Evolutionary conservation across 2,329 filamentous ascomycete species (phyloP).

Genomic region (Ascochyta viciae-villosae): DNA sequence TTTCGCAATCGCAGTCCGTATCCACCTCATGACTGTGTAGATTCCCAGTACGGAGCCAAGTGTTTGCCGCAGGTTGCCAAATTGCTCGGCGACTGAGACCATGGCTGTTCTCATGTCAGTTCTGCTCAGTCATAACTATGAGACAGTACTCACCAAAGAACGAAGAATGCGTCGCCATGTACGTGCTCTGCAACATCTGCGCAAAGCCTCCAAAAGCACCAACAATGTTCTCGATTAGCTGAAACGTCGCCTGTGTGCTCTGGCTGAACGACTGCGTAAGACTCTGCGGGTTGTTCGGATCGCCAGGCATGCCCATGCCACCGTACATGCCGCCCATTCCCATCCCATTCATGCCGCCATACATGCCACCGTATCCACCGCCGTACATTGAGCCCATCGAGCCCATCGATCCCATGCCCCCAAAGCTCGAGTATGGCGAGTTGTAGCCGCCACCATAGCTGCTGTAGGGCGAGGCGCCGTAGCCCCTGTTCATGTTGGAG

Average conservation of each 20-base stretch:
- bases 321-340: conserved; percentile 56
- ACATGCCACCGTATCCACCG: conserved; percentile 55
- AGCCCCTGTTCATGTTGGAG: conserved; percentile 67
- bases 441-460: conserved; percentile 56
- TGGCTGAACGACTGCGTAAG: conserved; percentile 95
- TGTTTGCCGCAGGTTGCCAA: conserved; percentile 90
- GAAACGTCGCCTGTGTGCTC: conserved; percentile 94
- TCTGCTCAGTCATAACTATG: background rate
- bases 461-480: conserved; percentile 57
- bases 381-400: conserved; percentile 30
- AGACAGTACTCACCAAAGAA: conserved; percentile 80
- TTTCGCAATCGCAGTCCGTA: conserved; percentile 88
- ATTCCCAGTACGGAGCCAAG: conserved; percentile 93
- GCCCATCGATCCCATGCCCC: conserved; percentile 51
- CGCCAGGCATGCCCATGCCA: conserved; percentile 55
- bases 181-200: conserved; percentile 99
- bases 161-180: conserved; percentile 98
- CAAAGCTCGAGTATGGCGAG: conserved; percentile 63
- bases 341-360: conserved; percentile 51
- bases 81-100: conserved; percentile 97
- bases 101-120: conserved; percentile 66
- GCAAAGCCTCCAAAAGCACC: conserved; percentile 96
- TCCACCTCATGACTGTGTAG: conserved; percentile 94
- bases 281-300: conserved; percentile 89
- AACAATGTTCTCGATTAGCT: conserved; percentile 97